Conservation (phyloP, 352 stramenopile species). For the Phytophthora fragariaefolia region DNA sequence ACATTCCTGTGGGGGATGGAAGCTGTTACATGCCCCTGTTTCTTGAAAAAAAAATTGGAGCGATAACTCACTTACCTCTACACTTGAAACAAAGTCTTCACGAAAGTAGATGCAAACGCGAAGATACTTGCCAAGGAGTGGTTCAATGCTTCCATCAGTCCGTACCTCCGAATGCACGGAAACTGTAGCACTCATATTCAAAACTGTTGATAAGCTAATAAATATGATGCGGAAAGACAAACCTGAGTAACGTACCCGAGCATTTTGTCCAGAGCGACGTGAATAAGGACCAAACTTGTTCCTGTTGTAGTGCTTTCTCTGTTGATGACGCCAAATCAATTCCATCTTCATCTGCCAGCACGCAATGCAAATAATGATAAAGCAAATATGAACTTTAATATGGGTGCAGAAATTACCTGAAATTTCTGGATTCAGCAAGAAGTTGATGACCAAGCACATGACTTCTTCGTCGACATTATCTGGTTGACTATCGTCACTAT, state of each 20-base stretch:
- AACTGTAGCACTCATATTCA: constrained; percentile 31
- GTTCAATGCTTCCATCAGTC: constrained; percentile 8
- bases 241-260: constrained; percentile 37
- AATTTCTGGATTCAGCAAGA: constrained; percentile 46
- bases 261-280: constrained; percentile 44
- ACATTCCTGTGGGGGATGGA: constrained; percentile 18
- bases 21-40: no score
- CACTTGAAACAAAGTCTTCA: constrained; percentile 43
- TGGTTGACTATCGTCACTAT: constrained; percentile 20
- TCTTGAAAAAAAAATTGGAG: not conserved
- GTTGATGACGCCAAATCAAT: constrained; percentile 57
- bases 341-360: constrained; percentile 52
- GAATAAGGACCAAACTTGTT: constrained; percentile 43
- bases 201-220: no score
- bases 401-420: constrained; percentile 25
- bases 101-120: constrained; percentile 47
- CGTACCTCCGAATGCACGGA: constrained; percentile 26
- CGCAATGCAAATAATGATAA: no score
- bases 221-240: not conserved
- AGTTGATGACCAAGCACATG: constrained; percentile 38
- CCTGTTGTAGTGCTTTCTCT: constrained; percentile 49
- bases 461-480: constrained; percentile 18
- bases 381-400: no score
- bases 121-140: constrained; percentile 40
- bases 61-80: constrained; percentile 40